These are phyloP conservation scores for Ormosia semicastrata DNA, from an alignment of 306 rosid species.

Conservation along the genomic window DNA sequence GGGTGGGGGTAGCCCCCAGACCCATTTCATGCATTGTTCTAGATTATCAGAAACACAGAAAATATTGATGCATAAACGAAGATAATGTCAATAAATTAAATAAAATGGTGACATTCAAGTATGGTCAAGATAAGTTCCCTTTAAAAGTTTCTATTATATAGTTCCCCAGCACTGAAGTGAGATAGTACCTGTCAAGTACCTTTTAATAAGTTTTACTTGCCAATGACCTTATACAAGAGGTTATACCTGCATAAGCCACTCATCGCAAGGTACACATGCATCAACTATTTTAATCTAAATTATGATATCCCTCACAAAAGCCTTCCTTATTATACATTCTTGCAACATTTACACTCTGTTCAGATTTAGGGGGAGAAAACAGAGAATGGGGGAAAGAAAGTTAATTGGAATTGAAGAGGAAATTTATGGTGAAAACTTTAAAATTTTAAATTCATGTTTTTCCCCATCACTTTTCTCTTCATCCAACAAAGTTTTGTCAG, in stretches of 20 bases:
- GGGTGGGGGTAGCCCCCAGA: neutral
- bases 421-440: neutral
- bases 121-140: neutral
- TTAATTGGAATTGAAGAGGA: neutral
- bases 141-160: neutral
- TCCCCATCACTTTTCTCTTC: neutral
- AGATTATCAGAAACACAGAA: neutral
- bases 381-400: neutral
- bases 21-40: conserved; percentile 3
- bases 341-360: neutral
- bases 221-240: conserved; percentile 9
- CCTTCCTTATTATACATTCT: neutral
- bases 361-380: neutral
- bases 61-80: neutral
- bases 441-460: neutral
- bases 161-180: neutral
- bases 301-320: neutral
- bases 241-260: neutral
- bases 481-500: neutral
- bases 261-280: neutral
- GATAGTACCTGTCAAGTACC: neutral
- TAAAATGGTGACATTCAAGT: neutral
- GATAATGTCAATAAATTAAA: neutral
- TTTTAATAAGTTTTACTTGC: neutral
- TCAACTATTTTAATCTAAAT: conserved; percentile 8